Conservation (phyloP, 1,139 yeast genomes). For the Debaryomyces sp. region DNA sequence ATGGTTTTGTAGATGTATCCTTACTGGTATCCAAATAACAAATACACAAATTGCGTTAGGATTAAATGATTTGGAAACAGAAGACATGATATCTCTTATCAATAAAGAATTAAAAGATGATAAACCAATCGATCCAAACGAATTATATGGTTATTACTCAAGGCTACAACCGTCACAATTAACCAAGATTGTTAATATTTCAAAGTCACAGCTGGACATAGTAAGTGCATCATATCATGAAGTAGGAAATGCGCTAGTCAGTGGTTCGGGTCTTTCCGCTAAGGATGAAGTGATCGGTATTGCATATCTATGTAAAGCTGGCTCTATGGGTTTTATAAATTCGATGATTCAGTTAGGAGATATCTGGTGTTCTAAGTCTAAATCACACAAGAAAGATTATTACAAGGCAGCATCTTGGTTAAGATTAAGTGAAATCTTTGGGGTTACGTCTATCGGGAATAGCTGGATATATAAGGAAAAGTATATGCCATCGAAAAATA, state of each 20-base stretch:
- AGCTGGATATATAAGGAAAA: constrained; percentile 81
- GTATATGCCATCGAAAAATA: constrained; percentile 39
- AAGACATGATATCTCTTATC: constrained; percentile 34
- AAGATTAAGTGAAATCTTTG: constrained; percentile 65
- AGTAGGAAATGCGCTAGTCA: constrained; percentile 60
- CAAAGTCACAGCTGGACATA: constrained; percentile 32
- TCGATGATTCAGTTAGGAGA: constrained; percentile 76
- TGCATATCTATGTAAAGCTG: constrained; percentile 65
- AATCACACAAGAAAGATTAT: constrained; percentile 58
- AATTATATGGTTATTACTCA: constrained; percentile 29
- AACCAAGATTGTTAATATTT: constrained; percentile 27
- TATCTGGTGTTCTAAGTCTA: constrained; percentile 63
- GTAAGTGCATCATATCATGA: constrained; percentile 47
- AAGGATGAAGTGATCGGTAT: constrained; percentile 63
- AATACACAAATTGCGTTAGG: constrained; percentile 20
- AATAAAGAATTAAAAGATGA: constrained; percentile 24
- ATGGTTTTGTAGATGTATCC: constrained; percentile 57
- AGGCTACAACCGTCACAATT: constrained; percentile 29
- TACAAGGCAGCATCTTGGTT: constrained; percentile 72
- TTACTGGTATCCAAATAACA: constrained; percentile 15
- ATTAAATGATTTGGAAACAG: constrained; percentile 31
- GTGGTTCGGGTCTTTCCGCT: constrained; percentile 60
- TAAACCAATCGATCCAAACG: constrained; percentile 32
- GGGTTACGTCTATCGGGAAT: constrained; percentile 67
- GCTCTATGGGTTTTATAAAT: constrained; percentile 67